These are phyloP conservation scores for Phytophthora tubulina DNA, from an alignment of 352 stramenopile genomes.

Conservation along the genomic window DNA sequence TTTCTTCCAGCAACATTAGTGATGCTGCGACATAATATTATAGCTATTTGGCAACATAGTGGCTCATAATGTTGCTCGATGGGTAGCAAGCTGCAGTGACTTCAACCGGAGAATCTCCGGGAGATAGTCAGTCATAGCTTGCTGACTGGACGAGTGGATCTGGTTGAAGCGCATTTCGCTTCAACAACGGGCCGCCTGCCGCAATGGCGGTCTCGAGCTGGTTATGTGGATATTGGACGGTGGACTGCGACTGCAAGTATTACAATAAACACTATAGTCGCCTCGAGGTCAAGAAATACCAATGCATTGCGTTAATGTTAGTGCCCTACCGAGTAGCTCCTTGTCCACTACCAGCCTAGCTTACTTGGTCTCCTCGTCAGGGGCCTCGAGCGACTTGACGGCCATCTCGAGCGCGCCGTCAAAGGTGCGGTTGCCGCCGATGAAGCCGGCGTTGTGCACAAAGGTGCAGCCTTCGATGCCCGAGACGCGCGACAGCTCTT, in stretches of 20 bases:
- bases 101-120: too few relatives aligned
- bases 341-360: not conserved
- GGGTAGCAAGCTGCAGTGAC: too few relatives aligned
- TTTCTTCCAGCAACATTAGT: conserved; percentile 12
- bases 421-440: conserved; percentile 97
- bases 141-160: too few relatives aligned
- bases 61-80: too few relatives aligned
- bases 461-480: conserved; percentile 97
- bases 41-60: too few relatives aligned
- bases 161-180: too few relatives aligned
- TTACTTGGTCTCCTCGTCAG: conserved; percentile 37
- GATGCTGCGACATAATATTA: too few relatives aligned
- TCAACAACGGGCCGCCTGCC: too few relatives aligned
- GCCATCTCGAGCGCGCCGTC: conserved; percentile 97
- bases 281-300: not conserved
- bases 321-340: conserved; percentile 1
- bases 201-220: too few relatives aligned
- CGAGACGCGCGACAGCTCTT: conserved; percentile 86
- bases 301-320: conserved; percentile 1
- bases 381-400: conserved; percentile 59
- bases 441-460: conserved; percentile 98
- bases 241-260: too few relatives aligned
- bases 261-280: not conserved
- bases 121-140: too few relatives aligned
- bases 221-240: too few relatives aligned